Base-by-base conservation (phyloP, 164 flowering plant genomes). In the Nymphaea colorata region DNA sequence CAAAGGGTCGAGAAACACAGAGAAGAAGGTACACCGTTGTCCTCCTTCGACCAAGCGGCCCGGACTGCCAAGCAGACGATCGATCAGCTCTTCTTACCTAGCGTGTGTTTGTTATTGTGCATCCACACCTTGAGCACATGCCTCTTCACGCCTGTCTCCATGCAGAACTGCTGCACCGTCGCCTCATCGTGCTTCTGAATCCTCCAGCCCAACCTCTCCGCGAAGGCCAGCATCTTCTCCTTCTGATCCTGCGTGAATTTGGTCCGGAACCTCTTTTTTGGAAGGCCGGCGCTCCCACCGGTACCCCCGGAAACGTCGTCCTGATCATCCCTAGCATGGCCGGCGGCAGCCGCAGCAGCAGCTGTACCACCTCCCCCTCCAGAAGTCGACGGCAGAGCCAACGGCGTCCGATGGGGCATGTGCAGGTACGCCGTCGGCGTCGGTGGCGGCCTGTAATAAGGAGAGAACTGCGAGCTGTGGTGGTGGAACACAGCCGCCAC, bases 331-430 rank as follows among this genome's bases (percentile, higher is more conserved):
- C 79, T 41, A 64, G 76, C 74, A 25, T 73, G 78, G 4, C 59
- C 36, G 36, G 36, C 36, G 36, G 36, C 36, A 25, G 36, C 36
- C 36, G 1, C 36, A 25, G 36, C 36, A 25, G 36, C 36, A 25
- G 36, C 36, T 51, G 69, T 67, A 5, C 79, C 80, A 4, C 71
- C 78, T 0, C 83, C 88, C 1, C 83, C 82, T 4, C 82, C 84
- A 0, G 88, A 81, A 11, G 78, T 73, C 44, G 87, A 81, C 64
- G 88, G 87, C 70, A 84, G 71, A 4, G 87, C 86, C 67, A 84
- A 73, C 36, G 82, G 84, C 74, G 78, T 43, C 61, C 71, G 79
- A 43, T 73, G 69, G 5, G 74, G 65, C 15, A 42, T 6, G 61
- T 53, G 66, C 12, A 36, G 73, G 8, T 61, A 36, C 63, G 63